Evolutionary conservation across 1,284 basidiomycete genomes (phyloP).

Genomic region (Fereydounia khargensis): DNA sequence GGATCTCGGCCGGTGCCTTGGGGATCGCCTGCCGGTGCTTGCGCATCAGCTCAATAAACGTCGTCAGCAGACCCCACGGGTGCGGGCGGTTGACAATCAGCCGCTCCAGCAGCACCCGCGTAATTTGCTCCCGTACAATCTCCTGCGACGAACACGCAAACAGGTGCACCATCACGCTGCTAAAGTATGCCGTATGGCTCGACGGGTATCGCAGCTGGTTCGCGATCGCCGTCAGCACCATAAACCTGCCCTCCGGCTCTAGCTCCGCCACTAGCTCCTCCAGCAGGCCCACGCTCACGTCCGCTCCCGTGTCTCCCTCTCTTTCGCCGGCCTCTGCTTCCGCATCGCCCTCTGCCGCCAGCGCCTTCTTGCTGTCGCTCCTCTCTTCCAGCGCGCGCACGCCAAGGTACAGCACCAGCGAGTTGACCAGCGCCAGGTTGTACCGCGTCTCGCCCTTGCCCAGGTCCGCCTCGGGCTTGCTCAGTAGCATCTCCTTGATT

Average conservation of each 20-base stretch:
- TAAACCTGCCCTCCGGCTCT: slow-evolving; percentile 94
- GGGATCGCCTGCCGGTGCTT: slow-evolving; percentile 35
- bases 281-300: slow-evolving; percentile 77
- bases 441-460: slow-evolving; percentile 65
- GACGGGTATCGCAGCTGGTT: slow-evolving; percentile 74
- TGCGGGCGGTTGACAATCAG: slow-evolving; percentile 91
- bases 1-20: slow-evolving; percentile 50
- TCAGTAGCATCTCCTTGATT: slow-evolving; percentile 68
- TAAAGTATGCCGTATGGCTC: slow-evolving; percentile 68
- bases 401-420: slow-evolving; percentile 90
- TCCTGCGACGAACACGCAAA: slow-evolving; percentile 66
- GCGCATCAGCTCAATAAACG: slow-evolving; percentile 81
- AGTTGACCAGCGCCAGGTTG: slow-evolving; percentile 84
- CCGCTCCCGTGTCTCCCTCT: slow-evolving; percentile 70
- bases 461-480: slow-evolving; percentile 6
- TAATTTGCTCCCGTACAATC: slow-evolving; percentile 82
- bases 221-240: slow-evolving; percentile 82
- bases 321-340: slow-evolving; percentile 84
- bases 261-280: slow-evolving; percentile 71
- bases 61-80: slow-evolving; percentile 92
- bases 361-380: slow-evolving; percentile 75
- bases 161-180: slow-evolving; percentile 78
- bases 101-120: slow-evolving; percentile 85
- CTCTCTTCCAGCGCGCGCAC: slow-evolving; percentile 69
- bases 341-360: slow-evolving; percentile 69